These are phyloP conservation scores for Choanephora cucurbitarum DNA, from an alignment of 371 early-diverging fungal species.

Conservation along the genomic window DNA sequence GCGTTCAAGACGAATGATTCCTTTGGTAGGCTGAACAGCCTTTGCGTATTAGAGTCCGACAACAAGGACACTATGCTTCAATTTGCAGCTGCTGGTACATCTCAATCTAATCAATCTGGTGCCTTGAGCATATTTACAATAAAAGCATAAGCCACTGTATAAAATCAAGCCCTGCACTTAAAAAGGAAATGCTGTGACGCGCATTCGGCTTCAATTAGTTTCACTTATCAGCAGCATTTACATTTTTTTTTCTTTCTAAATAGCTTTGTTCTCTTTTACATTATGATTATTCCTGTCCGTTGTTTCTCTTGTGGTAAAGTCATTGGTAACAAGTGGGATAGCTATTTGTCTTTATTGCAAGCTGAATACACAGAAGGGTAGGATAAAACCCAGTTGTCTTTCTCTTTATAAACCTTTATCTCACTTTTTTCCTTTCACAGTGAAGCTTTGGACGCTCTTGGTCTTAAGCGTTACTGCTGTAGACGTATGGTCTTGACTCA, in stretches of 20 bases:
- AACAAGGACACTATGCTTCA: neutral
- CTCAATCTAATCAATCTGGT: constrained; percentile 14
- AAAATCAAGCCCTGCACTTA: neutral
- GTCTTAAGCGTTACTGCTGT: constrained; percentile 98
- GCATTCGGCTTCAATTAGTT: neutral
- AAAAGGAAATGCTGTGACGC: constrained; percentile 1
- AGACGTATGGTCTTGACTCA: constrained; percentile 99
- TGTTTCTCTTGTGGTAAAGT: constrained; percentile 99
- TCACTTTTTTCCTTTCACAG: constrained; percentile 32
- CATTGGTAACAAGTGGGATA: constrained; percentile 97
- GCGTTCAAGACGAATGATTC: constrained; percentile 11
- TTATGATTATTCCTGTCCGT: constrained; percentile 96
- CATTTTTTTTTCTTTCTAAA: constrained; percentile 5
- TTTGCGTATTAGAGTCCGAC: constrained; percentile 14
- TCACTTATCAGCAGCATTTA: neutral
- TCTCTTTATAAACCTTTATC: constrained; percentile 1
- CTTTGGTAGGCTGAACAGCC: constrained; percentile 21
- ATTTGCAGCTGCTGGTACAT: constrained; percentile 27
- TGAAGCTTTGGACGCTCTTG: constrained; percentile 92
- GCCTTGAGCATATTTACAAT: constrained; percentile 23
- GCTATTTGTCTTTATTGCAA: constrained; percentile 85
- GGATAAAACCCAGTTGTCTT: no score
- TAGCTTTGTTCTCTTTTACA: constrained; percentile 2
- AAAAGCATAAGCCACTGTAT: constrained; percentile 16
- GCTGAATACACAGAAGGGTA: constrained; percentile 80